phyloP scores from a whole-genome alignment of 2,329 filamentous ascomycete genomes.

The Ustulina deusta region DNA sequence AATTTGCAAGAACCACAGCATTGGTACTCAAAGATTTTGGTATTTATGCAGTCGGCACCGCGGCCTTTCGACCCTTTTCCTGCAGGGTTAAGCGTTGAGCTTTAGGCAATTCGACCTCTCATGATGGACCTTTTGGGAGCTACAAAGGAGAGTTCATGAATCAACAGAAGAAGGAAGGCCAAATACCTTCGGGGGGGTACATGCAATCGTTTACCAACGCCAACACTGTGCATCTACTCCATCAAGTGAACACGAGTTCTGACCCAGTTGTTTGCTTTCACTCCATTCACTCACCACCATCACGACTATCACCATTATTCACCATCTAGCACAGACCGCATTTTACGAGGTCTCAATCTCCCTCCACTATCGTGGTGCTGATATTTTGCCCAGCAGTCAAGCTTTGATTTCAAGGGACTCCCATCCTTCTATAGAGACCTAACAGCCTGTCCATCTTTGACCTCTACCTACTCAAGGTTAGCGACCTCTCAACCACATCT shows the following conservation, averaged over 20 bases:
- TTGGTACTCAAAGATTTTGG: too few species aligned
- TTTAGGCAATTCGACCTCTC: neutral
- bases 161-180: neutral
- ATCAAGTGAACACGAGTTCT: neutral
- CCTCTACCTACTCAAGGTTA: neutral
- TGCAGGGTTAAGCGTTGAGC: too few species aligned
- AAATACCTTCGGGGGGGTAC: neutral
- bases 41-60: too few species aligned
- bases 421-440: neutral
- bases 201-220: neutral
- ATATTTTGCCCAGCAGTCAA: neutral
- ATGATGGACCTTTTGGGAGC: neutral
- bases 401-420: neutral
- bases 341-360: neutral
- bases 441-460: neutral
- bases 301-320: neutral
- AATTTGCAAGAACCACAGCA: too few species aligned
- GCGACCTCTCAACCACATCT: neutral
- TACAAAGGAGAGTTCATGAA: neutral
- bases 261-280: neutral
- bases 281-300: neutral
- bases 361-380: neutral
- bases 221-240: neutral
- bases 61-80: too few species aligned
- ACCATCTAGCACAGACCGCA: neutral